Percentiles rank a stretch among this genome's conserved stretches.
Evolutionary conservation across 163 green algal species (phyloP).

Genomic region (Scenedesmus sp.): DNA sequence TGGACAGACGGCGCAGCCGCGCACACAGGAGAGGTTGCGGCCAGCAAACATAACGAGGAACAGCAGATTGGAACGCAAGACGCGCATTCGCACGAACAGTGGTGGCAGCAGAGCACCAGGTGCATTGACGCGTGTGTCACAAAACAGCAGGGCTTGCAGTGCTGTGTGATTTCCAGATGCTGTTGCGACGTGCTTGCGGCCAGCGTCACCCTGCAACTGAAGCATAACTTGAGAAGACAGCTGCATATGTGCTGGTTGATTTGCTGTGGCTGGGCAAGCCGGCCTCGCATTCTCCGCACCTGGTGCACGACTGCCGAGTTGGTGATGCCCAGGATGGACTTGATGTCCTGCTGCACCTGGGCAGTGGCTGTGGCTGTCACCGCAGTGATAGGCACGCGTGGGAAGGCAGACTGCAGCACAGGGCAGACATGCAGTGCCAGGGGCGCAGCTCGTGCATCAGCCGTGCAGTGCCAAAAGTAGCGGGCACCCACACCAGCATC

Average conservation of each 20-base stretch:
- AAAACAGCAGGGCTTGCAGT: too few species aligned
- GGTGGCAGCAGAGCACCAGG: background rate
- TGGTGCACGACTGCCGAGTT: slow-evolving; percentile 53
- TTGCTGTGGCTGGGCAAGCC: background rate
- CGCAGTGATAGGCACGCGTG: slow-evolving; percentile 80
- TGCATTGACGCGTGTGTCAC: too few species aligned
- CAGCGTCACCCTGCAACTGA: too few species aligned
- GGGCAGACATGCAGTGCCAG: background rate
- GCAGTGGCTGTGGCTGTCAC: slow-evolving; percentile 91
- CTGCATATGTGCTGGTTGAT: too few species aligned
- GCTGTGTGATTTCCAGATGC: too few species aligned
- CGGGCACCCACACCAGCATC: too few species aligned
- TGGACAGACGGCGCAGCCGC: too few species aligned
- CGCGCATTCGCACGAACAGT: background rate
- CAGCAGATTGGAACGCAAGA: background rate
- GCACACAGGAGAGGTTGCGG: too few species aligned
- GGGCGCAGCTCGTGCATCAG: too few species aligned
- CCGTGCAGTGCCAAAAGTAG: background rate
- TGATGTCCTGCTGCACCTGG: slow-evolving; percentile 53
- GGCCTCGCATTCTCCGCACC: slow-evolving; percentile 22
- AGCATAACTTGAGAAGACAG: too few species aligned
- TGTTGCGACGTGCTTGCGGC: too few species aligned
- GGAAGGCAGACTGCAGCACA: slow-evolving; percentile 61
- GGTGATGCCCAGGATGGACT: slow-evolving; percentile 60
- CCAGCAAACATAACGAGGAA: too few species aligned